Evolutionary conservation across 2,329 filamentous ascomycete genomes (phyloP).

Genomic region (Colletotrichum melonis): DNA sequence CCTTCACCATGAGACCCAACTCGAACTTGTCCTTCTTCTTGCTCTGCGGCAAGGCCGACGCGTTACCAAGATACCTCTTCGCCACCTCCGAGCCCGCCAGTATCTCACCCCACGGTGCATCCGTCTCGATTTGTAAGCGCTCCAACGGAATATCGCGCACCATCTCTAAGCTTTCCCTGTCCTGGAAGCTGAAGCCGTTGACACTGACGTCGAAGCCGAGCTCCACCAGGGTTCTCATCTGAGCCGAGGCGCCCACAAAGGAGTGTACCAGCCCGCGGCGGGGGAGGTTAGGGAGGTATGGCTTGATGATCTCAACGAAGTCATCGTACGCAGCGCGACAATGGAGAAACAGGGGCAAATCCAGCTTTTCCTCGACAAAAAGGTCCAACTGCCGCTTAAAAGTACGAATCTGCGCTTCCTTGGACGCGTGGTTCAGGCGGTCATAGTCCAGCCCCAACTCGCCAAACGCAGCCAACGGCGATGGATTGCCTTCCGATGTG

Average conservation of each 20-base stretch:
- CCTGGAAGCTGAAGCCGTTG: constrained; percentile 60
- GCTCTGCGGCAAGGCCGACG: constrained; percentile 48
- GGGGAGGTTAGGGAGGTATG: constrained; percentile 51
- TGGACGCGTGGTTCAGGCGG: constrained; percentile 53
- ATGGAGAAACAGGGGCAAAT: constrained; percentile 54
- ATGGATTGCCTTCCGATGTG: neutral
- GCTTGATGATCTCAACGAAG: constrained; percentile 53
- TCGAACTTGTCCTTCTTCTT: constrained; percentile 64
- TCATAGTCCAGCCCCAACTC: constrained; percentile 64
- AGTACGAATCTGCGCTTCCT: constrained; percentile 51
- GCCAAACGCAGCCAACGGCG: constrained; percentile 56
- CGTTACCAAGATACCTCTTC: constrained; percentile 54
- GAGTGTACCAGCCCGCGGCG: constrained; percentile 51
- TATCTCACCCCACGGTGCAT: constrained; percentile 61
- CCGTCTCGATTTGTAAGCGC: constrained; percentile 58
- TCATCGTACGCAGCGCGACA: constrained; percentile 55
- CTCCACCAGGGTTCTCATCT: constrained; percentile 51
- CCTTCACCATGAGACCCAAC: constrained; percentile 58
- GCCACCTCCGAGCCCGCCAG: constrained; percentile 47
- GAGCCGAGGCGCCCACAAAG: constrained; percentile 50
- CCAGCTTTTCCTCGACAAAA: constrained; percentile 43
- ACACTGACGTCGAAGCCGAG: constrained; percentile 57
- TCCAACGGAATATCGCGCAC: constrained; percentile 52
- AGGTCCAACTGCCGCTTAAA: constrained; percentile 56
- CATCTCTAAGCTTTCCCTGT: constrained; percentile 53